Evolutionary conservation across 208 protist genomes (phyloP), one percentile per base, ranked within the genome.

Genomic region (Trichomonas gallinae): DNA sequence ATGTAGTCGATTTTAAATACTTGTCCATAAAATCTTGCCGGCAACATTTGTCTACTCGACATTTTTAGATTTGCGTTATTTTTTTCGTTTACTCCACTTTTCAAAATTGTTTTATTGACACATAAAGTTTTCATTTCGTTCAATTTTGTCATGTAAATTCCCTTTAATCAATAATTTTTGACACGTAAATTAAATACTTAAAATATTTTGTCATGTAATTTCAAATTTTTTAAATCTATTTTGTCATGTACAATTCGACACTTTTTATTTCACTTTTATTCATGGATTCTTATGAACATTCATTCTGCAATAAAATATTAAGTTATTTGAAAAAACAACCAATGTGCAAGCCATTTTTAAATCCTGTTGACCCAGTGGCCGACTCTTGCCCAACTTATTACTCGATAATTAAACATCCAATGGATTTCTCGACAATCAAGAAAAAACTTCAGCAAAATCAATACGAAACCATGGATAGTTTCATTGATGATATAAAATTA

Each of bases 401-500:
- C 11, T 34, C 38, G 26, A 44, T 63, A 17, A 44, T 96, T 42
- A 96, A 96, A 63, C 40, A 81, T 21, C 96, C 96, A 93, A 96
- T 96, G 96, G 96, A 96, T 44, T 83, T 96, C 8, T 36, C 34
- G 9, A 96, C 81, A 45, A 82, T 96, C 9, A 93, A 96, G 31
- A 72, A 51, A 17, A 96, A 96, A 44, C 38, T 96, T 23, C 0
- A 2, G 3, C 34, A 48, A 21, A 48, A 63, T 15, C 44, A 72
- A 72, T 93, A 93, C 38, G 36, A 96, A 26, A 96, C 45, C 0
- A 31, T 63, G 11, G 6, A 93, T 31, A 44, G 34, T 26, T 96
- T 96, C 31, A 72, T 72, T 4, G 89, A 51, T 44, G 89, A 96
- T 72, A 72, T 96, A 23, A 51, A 44, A 81, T 17, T 96, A 40